These are phyloP conservation scores for Gnetum montanum DNA, from an alignment of 75 land plant species.

Conservation along the genomic window DNA sequence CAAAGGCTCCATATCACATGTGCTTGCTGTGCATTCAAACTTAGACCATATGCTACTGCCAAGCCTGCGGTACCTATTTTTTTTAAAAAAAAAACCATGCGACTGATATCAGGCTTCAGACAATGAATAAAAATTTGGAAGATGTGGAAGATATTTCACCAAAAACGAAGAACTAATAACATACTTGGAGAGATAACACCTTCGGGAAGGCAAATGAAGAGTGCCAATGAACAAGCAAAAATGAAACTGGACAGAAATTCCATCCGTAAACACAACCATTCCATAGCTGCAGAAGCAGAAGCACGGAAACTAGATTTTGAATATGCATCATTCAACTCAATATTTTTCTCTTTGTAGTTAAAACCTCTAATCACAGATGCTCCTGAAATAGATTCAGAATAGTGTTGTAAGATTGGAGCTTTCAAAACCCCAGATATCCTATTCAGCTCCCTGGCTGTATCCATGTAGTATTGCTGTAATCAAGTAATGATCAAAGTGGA, in stretches of 20 bases:
- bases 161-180: no score
- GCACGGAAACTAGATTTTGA: slow-evolving; percentile 77
- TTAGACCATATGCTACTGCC: slow-evolving; percentile 92
- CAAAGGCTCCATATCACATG: slow-evolving; percentile 83
- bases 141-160: no score
- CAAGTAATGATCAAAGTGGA: no score
- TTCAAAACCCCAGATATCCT: slow-evolving; percentile 87
- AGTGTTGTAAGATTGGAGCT: slow-evolving; percentile 89
- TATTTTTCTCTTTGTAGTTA: slow-evolving; percentile 77
- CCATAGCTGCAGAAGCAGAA: slow-evolving; percentile 77
- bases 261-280: slow-evolving; percentile 99
- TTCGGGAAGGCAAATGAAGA: slow-evolving; percentile 80
- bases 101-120: no score
- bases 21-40: slow-evolving; percentile 70
- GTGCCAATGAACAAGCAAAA: slow-evolving; percentile 81
- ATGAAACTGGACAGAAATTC: slow-evolving; percentile 84
- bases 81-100: no score
- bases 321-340: slow-evolving; percentile 80
- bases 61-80: slow-evolving; percentile 98
- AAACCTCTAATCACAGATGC: slow-evolving; percentile 95
- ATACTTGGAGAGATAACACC: slow-evolving; percentile 91
- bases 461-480: slow-evolving; percentile 97
- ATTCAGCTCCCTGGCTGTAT: slow-evolving; percentile 89
- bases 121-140: no score
- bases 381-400: slow-evolving; percentile 95